Percentiles rank a stretch among this genome's conserved stretches.
Evolutionary conservation across 2,329 filamentous ascomycete genomes (phyloP).

Genomic region (Ciborinia camelliae): DNA sequence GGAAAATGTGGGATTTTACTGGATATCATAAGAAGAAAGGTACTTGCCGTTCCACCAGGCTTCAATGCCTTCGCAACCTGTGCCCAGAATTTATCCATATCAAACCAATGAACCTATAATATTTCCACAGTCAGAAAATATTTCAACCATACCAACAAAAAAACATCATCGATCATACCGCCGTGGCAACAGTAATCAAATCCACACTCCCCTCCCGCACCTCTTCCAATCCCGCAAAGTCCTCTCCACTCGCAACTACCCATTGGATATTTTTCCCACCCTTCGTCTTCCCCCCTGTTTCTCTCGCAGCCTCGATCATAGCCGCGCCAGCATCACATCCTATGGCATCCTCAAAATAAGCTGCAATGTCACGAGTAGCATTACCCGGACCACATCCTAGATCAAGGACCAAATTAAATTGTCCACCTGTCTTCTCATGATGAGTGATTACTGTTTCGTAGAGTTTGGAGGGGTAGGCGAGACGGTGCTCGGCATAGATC

Average conservation of each 20-base stretch:
- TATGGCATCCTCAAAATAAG: conserved; percentile 30
- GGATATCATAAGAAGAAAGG: neutral
- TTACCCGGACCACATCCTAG: conserved; percentile 37
- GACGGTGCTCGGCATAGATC: conserved; percentile 31
- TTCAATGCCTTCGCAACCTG: conserved; percentile 45
- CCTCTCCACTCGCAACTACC: conserved; percentile 30
- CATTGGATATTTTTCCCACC: conserved; percentile 27
- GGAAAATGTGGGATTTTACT: neutral
- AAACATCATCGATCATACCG: conserved; percentile 23
- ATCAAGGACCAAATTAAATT: conserved; percentile 32
- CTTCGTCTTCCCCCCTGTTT: conserved; percentile 28
- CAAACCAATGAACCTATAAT: conserved; percentile 49
- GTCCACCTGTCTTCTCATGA: conserved; percentile 29
- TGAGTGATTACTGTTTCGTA: conserved; percentile 29
- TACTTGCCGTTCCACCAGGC: conserved; percentile 45
- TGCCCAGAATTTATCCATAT: conserved; percentile 46
- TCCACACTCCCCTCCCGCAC: conserved; percentile 30
- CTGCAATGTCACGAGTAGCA: conserved; percentile 33
- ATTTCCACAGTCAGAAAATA: conserved; percentile 31
- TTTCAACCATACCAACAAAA: conserved; percentile 33
- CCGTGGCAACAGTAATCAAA: conserved; percentile 32
- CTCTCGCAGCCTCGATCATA: conserved; percentile 34
- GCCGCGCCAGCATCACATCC: conserved; percentile 33
- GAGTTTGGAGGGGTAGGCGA: conserved; percentile 25
- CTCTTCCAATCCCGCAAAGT: conserved; percentile 25